Conservation (phyloP, 2,329 filamentous ascomycete genomes). For the Exophiala bonariae region DNA sequence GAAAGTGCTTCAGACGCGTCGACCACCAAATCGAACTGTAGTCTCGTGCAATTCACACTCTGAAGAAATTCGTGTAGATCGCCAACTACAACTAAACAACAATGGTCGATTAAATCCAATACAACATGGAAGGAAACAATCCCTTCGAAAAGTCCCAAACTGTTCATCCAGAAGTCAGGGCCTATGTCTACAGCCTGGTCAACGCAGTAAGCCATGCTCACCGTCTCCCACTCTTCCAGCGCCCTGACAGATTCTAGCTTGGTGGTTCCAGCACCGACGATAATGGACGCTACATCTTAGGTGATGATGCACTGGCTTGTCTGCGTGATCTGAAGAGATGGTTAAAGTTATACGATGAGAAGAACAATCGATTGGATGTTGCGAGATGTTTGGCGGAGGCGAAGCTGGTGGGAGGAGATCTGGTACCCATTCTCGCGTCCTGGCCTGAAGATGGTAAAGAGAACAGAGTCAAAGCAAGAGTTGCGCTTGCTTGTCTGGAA, state of each 20-base stretch:
- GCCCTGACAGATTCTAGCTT: constrained; percentile 56
- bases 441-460: constrained; percentile 75
- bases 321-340: constrained; percentile 92
- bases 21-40: too few species aligned
- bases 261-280: constrained; percentile 79
- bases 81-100: background rate
- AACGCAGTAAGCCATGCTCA: constrained; percentile 69
- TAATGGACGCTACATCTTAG: constrained; percentile 80
- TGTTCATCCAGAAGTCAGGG: constrained; percentile 88
- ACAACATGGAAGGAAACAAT: constrained; percentile 42
- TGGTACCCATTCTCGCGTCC: constrained; percentile 81
- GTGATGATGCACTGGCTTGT: constrained; percentile 89
- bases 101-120: constrained; percentile 4
- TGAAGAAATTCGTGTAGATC: background rate
- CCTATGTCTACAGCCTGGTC: constrained; percentile 89
- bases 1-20: too few species aligned
- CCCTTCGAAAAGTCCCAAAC: constrained; percentile 52
- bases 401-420: constrained; percentile 85
- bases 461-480: constrained; percentile 73
- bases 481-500: constrained; percentile 84
- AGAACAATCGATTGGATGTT: constrained; percentile 90
- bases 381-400: constrained; percentile 88
- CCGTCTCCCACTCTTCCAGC: constrained; percentile 22
- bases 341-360: constrained; percentile 92
- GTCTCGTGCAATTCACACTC: too few species aligned